Percentiles rank a stretch among this genome's conserved stretches.
Evolutionary conservation across 306 rosid genomes (phyloP).

Genomic region (Hippophae rhamnoides): DNA sequence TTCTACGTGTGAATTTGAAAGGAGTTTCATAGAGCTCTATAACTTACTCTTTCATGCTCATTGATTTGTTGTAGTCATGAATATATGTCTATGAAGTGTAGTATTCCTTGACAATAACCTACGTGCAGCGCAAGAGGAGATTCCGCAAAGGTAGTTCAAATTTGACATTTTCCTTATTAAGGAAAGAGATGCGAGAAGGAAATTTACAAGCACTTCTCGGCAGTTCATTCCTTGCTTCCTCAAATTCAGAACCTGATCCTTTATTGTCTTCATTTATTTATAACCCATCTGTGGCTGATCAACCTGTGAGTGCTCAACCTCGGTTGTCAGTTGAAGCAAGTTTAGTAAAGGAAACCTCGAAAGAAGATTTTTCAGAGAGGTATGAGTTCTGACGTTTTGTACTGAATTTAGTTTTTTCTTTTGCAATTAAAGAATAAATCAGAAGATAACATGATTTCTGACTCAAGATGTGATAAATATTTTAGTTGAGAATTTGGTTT

Average conservation of each 20-base stretch:
- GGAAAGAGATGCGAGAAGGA: slow-evolving; percentile 79
- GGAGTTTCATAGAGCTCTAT: no score
- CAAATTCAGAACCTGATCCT: slow-evolving; percentile 71
- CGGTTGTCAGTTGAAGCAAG: slow-evolving; percentile 34
- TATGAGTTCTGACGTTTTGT: slow-evolving; percentile 3
- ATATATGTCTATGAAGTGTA: no score
- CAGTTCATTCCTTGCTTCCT: slow-evolving; percentile 48
- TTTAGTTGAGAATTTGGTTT: no score
- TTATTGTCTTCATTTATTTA: slow-evolving; percentile 71
- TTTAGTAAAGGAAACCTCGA: slow-evolving; percentile 34
- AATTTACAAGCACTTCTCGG: slow-evolving; percentile 66
- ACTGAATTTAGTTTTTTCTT: background rate
- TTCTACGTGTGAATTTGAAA: no score
- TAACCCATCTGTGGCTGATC: slow-evolving; percentile 33
- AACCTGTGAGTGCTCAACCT: slow-evolving; percentile 28
- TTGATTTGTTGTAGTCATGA: no score
- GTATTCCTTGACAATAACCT: slow-evolving; percentile 5
- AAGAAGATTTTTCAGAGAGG: slow-evolving; percentile 39
- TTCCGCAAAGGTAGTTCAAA: slow-evolving; percentile 46
- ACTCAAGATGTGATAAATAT: no score
- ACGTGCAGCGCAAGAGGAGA: slow-evolving; percentile 89
- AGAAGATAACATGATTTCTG: no score
- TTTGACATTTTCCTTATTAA: slow-evolving; percentile 57
- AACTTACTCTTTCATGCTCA: no score
- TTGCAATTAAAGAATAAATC: no score